Evolutionary conservation across 2,329 filamentous ascomycete genomes (phyloP).

Genomic region (Venturiaceae sp.): DNA sequence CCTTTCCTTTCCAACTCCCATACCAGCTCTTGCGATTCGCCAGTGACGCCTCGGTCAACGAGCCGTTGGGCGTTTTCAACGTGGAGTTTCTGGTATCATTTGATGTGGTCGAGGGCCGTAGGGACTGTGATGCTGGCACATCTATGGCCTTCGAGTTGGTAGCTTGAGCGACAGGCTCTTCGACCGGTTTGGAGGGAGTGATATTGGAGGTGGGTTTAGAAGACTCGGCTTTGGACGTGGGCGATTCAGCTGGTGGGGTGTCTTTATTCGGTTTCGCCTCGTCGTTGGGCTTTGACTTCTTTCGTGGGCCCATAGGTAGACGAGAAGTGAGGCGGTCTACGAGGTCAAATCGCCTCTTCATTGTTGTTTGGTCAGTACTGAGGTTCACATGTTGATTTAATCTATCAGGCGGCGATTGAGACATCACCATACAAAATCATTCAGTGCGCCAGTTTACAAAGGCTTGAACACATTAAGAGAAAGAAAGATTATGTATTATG

Average conservation of each 20-base stretch:
- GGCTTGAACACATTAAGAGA: neutral
- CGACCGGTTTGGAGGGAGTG: neutral
- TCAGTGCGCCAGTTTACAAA: neutral
- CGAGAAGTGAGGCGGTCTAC: conserved; percentile 4
- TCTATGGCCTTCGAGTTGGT: neutral
- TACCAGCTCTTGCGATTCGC: conserved; percentile 30
- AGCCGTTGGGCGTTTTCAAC: neutral
- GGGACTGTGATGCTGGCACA: neutral
- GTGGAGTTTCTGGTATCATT: neutral
- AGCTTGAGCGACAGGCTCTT: neutral
- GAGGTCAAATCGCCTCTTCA: conserved; percentile 9
- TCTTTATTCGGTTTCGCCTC: conserved; percentile 15
- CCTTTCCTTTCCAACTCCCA: conserved; percentile 36
- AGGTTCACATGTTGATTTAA: neutral
- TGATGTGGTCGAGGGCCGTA: neutral
- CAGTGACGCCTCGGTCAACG: neutral
- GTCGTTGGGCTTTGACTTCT: conserved; percentile 30
- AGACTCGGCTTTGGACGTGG: neutral
- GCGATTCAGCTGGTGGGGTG: neutral
- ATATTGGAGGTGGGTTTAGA: neutral
- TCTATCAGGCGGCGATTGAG: neutral
- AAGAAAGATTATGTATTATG: neutral
- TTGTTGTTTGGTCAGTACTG: neutral
- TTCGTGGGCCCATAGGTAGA: conserved; percentile 26
- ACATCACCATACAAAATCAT: neutral